Conservation (phyloP, 75 land plant species). For the Chamaecyparis obtusa region DNA sequence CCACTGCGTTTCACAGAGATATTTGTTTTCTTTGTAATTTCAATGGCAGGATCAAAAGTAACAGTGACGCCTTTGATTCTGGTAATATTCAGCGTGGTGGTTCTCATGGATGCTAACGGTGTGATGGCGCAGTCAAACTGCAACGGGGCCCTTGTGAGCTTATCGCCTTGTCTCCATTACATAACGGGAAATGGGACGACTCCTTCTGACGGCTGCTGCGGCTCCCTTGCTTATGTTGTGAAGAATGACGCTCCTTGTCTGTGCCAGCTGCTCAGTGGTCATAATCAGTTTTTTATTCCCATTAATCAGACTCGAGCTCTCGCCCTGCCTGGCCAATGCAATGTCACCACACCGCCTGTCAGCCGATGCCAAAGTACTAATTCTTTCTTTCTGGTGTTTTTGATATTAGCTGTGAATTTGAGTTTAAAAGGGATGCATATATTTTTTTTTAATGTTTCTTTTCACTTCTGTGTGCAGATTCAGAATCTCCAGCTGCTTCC, state of each 20-base stretch:
- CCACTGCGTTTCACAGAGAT: too few species aligned
- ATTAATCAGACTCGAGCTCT: background rate
- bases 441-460: too few species aligned
- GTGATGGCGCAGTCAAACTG: constrained; percentile 2
- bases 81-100: too few species aligned
- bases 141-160: background rate
- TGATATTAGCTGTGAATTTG: too few species aligned
- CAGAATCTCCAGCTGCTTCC: too few species aligned
- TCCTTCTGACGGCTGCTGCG: constrained; percentile 24
- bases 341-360: background rate
- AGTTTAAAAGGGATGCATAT: too few species aligned
- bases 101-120: background rate
- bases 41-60: too few species aligned
- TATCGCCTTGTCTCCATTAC: constrained; percentile 15
- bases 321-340: background rate
- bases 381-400: too few species aligned
- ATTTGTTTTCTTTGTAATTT: too few species aligned
- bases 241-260: constrained; percentile 16
- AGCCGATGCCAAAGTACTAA: background rate
- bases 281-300: background rate
- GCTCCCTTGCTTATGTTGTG: constrained; percentile 15
- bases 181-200: background rate
- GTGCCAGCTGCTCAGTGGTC: constrained; percentile 18
- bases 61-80: too few species aligned
- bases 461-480: too few species aligned